These are phyloP conservation scores for Nicotiana benthamiana DNA, from an alignment of 257 asterid species.

Conservation along the genomic window DNA sequence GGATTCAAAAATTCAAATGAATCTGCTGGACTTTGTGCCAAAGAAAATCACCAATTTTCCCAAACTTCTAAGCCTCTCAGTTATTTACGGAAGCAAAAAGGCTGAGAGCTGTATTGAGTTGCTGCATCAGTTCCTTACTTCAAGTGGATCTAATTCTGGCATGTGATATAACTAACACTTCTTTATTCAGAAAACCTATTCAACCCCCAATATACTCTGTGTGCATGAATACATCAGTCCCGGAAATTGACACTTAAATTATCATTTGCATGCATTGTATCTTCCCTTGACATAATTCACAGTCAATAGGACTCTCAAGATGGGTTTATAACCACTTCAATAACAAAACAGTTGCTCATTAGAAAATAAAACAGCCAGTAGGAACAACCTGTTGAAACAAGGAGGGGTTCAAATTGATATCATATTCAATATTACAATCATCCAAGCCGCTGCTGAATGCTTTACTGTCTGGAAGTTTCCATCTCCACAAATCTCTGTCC, in stretches of 20 bases:
- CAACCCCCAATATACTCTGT: not conserved
- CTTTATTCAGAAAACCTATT: not conserved
- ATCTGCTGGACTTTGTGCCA: not conserved
- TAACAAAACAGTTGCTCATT: not conserved
- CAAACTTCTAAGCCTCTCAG: not conserved
- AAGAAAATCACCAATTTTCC: not conserved
- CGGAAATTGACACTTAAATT: not conserved
- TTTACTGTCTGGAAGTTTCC: slow-evolving; percentile 72
- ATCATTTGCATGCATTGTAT: not conserved
- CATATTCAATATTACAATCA: slow-evolving; percentile 63
- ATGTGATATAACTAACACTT: not conserved
- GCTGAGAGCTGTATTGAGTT: not conserved
- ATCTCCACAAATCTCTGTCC: slow-evolving; percentile 90
- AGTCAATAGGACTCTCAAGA: not conserved
- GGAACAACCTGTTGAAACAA: slow-evolving; percentile 73
- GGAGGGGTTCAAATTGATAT: slow-evolving; percentile 50
- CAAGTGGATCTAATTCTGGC: not conserved
- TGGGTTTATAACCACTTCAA: not conserved
- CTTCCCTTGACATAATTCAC: not conserved
- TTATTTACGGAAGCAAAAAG: not conserved
- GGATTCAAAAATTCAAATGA: not conserved
- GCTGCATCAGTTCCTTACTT: not conserved
- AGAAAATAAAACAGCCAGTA: not conserved
- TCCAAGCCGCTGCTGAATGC: slow-evolving; percentile 89
- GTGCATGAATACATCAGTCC: not conserved